Base-by-base conservation (phyloP, 2,329 filamentous ascomycete genomes). In the Bipolaris gigantea region DNA sequence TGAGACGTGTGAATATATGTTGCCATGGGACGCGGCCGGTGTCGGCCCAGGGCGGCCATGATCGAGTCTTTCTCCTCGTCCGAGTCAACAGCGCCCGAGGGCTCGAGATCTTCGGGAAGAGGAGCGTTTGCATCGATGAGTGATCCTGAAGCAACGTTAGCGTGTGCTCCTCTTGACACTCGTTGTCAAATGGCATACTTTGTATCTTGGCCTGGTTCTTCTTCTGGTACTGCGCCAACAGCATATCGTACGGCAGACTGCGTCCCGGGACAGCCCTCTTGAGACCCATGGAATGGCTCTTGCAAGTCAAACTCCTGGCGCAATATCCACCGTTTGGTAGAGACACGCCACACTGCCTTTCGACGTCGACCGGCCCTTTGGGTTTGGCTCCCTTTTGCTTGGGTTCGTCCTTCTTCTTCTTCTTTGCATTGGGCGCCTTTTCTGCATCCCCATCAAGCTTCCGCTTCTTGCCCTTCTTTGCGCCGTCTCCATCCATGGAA, bases 171-270 rank as follows among this genome's bases (percentile, higher is more conserved):
- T 30, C 13, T 19, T 3, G 11, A 9, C 3, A 11, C 25, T n/a
- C 18, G 19, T 13, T 21, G 16, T n/a, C 7, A 27, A 13, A 32
- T 15, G 33, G 83, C 88, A 77, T 81, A 92, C 90, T 96, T 75
- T 97, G 94, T 78, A 96, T 90, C 70, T 96, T 96, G 19, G 94
- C 94, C 75, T 97, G 94, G 67, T 99, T 99, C 81, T 97, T 97
- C 82, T 97, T 97, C 88, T 81, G 79, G 57, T 81, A 81, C 51
- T 80, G 78, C 33, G 73, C 73, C 13, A 97, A 81, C 35, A 97
- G 79, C 88, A 96, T 94, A 73, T 96, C 92, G 70, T 97, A 97
- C 1, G 92, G 92, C 55, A 96, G 77, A 40, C 89, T 94, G 57
- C 92, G 83, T 0, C 92, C 92, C 5, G 90, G 89, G 3, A 97